Evolutionary conservation across 805 yeast species (phyloP), one percentile per base, ranked within the genome.

Genomic region (Pichia phayaonensis): DNA sequence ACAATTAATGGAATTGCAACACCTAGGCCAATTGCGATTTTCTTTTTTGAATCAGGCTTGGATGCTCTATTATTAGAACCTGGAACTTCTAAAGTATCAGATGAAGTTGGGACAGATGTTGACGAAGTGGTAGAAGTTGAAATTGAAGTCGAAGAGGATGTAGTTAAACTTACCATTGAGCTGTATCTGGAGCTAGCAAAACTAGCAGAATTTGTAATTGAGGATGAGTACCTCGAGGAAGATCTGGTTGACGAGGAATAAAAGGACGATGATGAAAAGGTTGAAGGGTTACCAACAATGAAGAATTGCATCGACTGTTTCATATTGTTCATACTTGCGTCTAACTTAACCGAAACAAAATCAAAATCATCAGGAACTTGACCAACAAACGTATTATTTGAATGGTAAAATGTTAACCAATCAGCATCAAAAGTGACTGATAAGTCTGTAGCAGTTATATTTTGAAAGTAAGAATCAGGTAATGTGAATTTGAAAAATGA

Each of bases 21-120:
- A 49, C 97, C 97, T 53, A 90, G 76, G 1, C 90, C 96, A 61
- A 92, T 86, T 0, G 96, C 96, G n/a, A 87, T 71, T 2, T 78
- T 76, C 56, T 77, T 83, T 42, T 49, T 46, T 29, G 24, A 46
- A 34, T 47, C 42, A 11, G 46, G 21, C 13, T 45, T 41, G 11
- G 50, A 22, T n/a, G 48, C 39, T 24, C 44, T 61, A 12, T 69
- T 40, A 5, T 71, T 41, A 13, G 69, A 46, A 16, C 38, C 4
- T 16, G 72, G 43, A 24, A 24, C 15, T 4, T 7, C 44, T 2
- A 68, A 51, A 5, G 73, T 46, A 11, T 70, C 45, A 3, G 73
- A 44, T 11, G 70, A 47, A 11, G 73, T 42, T 4, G 61, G 45
- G 8, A 60, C 39, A 24, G 54, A 44, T 3, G 67, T 44, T 20